Conservation (phyloP, 345 rosid species). For the Raphanus sativus region DNA sequence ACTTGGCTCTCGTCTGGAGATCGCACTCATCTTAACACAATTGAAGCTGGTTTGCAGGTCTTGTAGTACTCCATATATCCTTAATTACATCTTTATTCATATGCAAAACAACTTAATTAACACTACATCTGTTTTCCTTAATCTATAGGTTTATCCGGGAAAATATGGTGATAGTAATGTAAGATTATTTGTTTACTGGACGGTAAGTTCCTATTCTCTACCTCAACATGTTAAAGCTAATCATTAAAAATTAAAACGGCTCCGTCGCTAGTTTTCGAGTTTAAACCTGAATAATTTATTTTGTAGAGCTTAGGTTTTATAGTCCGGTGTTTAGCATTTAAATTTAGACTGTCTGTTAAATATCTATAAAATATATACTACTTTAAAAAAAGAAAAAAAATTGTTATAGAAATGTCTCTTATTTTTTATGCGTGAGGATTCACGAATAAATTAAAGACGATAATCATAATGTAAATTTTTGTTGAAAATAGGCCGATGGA, state of each 20-base stretch:
- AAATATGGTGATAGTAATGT: constrained; percentile 51
- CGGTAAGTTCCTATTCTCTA: constrained; percentile 41
- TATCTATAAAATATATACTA: no score
- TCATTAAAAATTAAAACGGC: neutral
- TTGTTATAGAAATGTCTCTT: neutral
- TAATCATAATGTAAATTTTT: no score
- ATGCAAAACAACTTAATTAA: neutral
- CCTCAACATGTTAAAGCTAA: neutral
- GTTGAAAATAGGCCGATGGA: constrained; percentile 48
- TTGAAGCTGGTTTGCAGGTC: constrained; percentile 68
- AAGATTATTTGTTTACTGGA: constrained; percentile 65
- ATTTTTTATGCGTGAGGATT: no score
- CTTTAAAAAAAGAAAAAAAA: no score
- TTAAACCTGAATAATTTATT: neutral
- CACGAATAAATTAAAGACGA: no score
- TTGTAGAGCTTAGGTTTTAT: no score
- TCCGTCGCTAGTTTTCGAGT: neutral
- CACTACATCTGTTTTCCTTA: neutral
- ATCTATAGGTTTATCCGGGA: constrained; percentile 50
- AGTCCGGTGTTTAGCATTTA: no score
- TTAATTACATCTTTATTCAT: neutral
- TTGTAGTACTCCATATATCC: constrained; percentile 16
- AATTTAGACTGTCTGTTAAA: no score
- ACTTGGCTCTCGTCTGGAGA: constrained; percentile 53
- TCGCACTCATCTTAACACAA: constrained; percentile 46